Conservation (phyloP, 2,329 filamentous ascomycete species). For the Fusarium sp. region DNA sequence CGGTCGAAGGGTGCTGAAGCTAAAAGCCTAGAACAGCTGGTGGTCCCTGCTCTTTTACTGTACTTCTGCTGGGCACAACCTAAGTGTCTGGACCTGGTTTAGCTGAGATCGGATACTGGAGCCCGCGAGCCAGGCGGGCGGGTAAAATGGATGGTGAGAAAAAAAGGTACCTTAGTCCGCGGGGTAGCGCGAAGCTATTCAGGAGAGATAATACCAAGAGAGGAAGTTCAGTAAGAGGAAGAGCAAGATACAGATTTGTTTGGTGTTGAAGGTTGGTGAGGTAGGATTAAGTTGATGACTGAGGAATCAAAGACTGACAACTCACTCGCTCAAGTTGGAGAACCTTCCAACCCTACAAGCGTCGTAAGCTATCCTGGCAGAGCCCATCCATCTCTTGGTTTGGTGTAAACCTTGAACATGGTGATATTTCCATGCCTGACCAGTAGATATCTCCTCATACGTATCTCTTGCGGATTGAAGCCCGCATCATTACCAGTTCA, state of each 20-base stretch:
- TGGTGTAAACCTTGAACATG: not conserved
- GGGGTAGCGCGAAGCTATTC: constrained; percentile 26
- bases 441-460: not conserved
- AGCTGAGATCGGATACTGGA: constrained; percentile 20
- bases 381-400: not conserved
- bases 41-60: constrained; percentile 7
- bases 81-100: not conserved
- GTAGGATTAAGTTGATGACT: constrained; percentile 15
- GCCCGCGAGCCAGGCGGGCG: constrained; percentile 35
- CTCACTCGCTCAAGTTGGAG: not conserved
- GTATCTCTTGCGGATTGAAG: not conserved
- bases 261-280: constrained; percentile 17
- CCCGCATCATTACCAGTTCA: not conserved
- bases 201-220: not conserved
- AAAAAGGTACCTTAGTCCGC: constrained; percentile 1
- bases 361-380: constrained; percentile 3
- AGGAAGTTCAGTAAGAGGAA: not conserved
- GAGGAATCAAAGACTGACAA: constrained; percentile 1
- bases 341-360: not conserved
- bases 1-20: not conserved
- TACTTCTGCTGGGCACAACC: not conserved
- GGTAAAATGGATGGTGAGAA: constrained; percentile 26
- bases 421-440: not conserved
- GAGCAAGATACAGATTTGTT: not conserved
- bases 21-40: constrained; percentile 7